Evolutionary conservation across 495 filamentous ascomycete genomes (phyloP).

Genomic region (Penicillium parvum): DNA sequence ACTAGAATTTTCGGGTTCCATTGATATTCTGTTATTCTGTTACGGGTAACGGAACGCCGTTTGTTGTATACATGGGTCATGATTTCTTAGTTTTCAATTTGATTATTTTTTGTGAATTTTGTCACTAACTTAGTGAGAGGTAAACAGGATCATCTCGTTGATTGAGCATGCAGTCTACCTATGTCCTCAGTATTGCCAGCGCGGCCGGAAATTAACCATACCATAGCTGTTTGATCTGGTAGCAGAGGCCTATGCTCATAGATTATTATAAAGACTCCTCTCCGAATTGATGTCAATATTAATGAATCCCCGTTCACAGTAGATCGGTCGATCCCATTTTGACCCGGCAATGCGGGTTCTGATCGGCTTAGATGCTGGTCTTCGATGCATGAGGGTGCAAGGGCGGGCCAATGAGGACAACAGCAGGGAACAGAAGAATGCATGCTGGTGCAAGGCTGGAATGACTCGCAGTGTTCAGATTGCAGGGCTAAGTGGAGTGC

Average conservation of each 20-base stretch:
- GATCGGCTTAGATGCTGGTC: constrained; percentile 24
- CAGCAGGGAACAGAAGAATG: constrained; percentile 5
- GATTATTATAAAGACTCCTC: no score
- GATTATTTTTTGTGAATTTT: constrained; percentile 3
- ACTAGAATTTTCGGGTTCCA: constrained; percentile 27
- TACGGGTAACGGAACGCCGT: constrained; percentile 18
- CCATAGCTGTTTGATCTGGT: no score
- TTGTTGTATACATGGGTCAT: constrained; percentile 19
- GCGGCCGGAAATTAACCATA: no score
- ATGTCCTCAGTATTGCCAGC: no score
- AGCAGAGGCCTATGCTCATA: no score
- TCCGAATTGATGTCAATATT: neutral
- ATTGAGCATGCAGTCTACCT: no score
- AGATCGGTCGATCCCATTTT: constrained; percentile 12
- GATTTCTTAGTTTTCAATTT: constrained; percentile 4
- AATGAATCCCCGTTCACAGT: constrained; percentile 3
- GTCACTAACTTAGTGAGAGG: no score
- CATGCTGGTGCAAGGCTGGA: constrained; percentile 12
- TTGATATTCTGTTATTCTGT: no score
- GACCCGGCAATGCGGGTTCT: constrained; percentile 21
- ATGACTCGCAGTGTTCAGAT: constrained; percentile 24
- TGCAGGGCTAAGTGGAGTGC: constrained; percentile 24
- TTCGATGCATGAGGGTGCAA: constrained; percentile 16
- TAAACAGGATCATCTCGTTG: no score
- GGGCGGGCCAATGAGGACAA: constrained; percentile 11